phyloP scores from a whole-genome alignment of 2,329 filamentous ascomycete genomes.

The Eurotiales sp. region DNA sequence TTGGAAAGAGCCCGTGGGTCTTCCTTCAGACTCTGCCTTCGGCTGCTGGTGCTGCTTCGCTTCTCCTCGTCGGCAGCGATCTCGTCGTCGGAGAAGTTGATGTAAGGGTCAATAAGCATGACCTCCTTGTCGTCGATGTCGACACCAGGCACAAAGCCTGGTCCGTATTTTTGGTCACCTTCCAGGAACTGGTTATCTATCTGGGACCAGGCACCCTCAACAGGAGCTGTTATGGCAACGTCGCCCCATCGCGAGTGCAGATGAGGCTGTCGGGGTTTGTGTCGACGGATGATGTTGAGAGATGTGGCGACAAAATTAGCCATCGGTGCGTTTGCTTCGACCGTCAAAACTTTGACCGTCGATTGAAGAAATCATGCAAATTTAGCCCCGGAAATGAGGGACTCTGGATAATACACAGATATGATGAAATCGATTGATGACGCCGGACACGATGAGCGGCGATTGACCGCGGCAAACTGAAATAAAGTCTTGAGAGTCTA shows the following conservation, averaged over 20 bases:
- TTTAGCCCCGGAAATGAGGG: neutral
- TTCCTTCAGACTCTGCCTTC: neutral
- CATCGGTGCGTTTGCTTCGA: conserved; percentile 19
- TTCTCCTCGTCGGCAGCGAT: neutral
- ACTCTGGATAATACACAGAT: neutral
- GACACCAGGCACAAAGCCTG: conserved; percentile 25
- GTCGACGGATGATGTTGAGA: conserved; percentile 29
- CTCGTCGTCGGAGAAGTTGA: conserved; percentile 13
- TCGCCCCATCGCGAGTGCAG: conserved; percentile 40
- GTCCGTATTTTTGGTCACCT: conserved; percentile 22
- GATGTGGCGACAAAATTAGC: conserved; percentile 27
- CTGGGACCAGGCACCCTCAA: conserved; percentile 38
- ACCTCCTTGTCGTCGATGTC: conserved; percentile 8
- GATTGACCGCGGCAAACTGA: neutral
- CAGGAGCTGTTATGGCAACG: conserved; percentile 33
- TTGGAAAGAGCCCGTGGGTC: conserved; percentile 12
- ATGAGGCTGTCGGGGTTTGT: conserved; percentile 21
- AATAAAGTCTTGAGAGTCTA: too few species aligned
- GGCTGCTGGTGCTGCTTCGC: conserved; percentile 5
- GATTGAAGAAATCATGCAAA: neutral
- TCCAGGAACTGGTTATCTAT: conserved; percentile 25
- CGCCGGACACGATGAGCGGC: neutral
- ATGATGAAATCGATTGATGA: neutral
- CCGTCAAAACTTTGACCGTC: neutral
- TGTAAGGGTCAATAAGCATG: conserved; percentile 4